Base-by-base conservation (phyloP, 495 filamentous ascomycete species). In the Penicillium herquei region DNA sequence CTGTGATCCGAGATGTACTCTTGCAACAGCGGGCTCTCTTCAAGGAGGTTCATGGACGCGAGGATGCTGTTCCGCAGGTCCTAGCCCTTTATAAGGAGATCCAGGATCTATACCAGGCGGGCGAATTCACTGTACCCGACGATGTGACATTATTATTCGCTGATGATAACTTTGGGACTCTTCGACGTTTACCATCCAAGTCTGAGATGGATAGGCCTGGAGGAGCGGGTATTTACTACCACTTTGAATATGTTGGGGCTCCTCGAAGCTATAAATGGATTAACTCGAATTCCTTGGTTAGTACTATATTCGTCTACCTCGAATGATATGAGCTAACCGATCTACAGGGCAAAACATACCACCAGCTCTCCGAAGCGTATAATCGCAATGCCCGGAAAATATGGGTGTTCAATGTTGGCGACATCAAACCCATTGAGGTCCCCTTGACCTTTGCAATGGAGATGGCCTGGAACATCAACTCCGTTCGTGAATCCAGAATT, bases 401-500 rank as follows among this genome's bases (percentile, higher is more conserved):
- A 56, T 90, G 88, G 88, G 80, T 90, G 40, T 84, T 90, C 62
- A 91, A 90, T 59, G 81, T 91, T 18, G 87, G 88, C 35, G 87
- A 91, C 61, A 70, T 90, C 46, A 68, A 68, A 46, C 60, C 60
- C 1, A 55, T 63, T 6, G 60, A 63, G 32, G 8, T 56, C 0
- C 60, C 60, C 0, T 32, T 63, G 4, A 63, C 60, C 3, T 63
- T 59, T 18, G 60, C 60, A 31, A 58, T 63, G 60, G 45, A 58
- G 18, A 56, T 63, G 56, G 60, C 60, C 17, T 63, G 60, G 60
- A 39, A 63, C n/a, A 51, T 63, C 32, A 8, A 59, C 40, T 63
- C 49, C 2, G 21, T 63, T 10, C 34, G 42, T 4, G 32, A 39
- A 8, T 73, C 81, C 54, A 83, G 77, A 57, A 79, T 82, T 17